phyloP scores from a whole-genome alignment of 2,329 filamentous ascomycete genomes.

The Sclerotinia glacialis region DNA sequence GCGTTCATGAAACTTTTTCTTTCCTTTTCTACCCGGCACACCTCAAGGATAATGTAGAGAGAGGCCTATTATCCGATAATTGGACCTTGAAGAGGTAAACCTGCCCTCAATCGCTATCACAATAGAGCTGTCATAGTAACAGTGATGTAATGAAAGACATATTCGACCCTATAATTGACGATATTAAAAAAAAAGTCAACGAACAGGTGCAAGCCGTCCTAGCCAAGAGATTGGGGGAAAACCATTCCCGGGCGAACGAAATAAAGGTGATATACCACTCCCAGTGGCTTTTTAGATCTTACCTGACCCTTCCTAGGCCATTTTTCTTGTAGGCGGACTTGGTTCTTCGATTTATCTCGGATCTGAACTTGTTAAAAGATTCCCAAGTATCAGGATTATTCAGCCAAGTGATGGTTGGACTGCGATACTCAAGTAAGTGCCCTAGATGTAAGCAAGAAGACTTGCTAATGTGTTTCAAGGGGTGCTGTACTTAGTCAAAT shows the following conservation, averaged over 20 bases:
- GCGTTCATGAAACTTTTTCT: constrained; percentile 32
- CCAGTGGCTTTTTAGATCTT: constrained; percentile 27
- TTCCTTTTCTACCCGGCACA: constrained; percentile 35
- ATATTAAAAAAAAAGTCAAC: constrained; percentile 44
- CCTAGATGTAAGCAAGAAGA: background rate
- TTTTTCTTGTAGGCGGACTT: constrained; percentile 34
- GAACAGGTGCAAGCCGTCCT: constrained; percentile 46
- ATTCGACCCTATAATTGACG: constrained; percentile 42
- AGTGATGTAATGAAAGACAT: constrained; percentile 55
- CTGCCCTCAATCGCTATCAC: background rate
- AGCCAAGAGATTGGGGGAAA: constrained; percentile 35
- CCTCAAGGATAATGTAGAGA: constrained; percentile 30
- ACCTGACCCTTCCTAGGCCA: constrained; percentile 6
- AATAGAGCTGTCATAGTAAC: background rate
- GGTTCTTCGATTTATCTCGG: constrained; percentile 36
- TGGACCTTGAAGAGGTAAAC: constrained; percentile 31
- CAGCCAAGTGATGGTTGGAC: constrained; percentile 30
- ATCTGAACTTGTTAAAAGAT: constrained; percentile 42
- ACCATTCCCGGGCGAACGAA: constrained; percentile 46
- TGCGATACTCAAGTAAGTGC: constrained; percentile 31
- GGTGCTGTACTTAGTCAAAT: constrained; percentile 31
- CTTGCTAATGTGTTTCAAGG: constrained; percentile 6
- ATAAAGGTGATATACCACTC: constrained; percentile 40
- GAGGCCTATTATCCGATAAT: constrained; percentile 27
- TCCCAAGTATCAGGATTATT: constrained; percentile 35